Conservation (phyloP, 2,329 filamentous ascomycete genomes). For the Pseudogymnoascus sp. region DNA sequence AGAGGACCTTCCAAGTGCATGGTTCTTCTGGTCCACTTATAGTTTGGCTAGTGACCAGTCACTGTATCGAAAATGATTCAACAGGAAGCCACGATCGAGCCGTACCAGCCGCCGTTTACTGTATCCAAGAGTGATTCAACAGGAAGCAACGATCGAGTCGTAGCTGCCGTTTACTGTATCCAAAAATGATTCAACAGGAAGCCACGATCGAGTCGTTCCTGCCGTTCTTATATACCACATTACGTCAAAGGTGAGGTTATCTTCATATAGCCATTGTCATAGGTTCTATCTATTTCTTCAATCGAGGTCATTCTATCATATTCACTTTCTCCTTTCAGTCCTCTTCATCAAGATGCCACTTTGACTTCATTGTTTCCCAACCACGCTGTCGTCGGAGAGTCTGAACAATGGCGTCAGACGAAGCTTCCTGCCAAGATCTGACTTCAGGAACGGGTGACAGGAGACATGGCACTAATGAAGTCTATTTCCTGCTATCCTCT, state of each 20-base stretch:
- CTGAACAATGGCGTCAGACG: background rate
- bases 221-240: background rate
- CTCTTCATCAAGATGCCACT: background rate
- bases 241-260: background rate
- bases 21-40: background rate
- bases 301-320: background rate
- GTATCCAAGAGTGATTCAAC: background rate
- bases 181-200: background rate
- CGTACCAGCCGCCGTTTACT: background rate
- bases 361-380: background rate
- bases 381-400: background rate
- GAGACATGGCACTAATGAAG: background rate
- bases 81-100: background rate
- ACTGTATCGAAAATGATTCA: background rate
- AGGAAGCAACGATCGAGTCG: background rate
- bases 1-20: background rate
- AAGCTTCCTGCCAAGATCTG: background rate
- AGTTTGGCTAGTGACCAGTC: background rate
- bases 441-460: background rate
- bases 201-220: background rate
- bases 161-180: background rate
- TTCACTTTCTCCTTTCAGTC: background rate
- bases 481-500: background rate
- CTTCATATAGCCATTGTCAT: background rate
- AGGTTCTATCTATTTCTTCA: background rate